A percentile compares a stretch with the other conserved stretches of the same genome.
phyloP scores from a whole-genome alignment of 2,329 filamentous ascomycete species.

The Helotiales sp. region DNA sequence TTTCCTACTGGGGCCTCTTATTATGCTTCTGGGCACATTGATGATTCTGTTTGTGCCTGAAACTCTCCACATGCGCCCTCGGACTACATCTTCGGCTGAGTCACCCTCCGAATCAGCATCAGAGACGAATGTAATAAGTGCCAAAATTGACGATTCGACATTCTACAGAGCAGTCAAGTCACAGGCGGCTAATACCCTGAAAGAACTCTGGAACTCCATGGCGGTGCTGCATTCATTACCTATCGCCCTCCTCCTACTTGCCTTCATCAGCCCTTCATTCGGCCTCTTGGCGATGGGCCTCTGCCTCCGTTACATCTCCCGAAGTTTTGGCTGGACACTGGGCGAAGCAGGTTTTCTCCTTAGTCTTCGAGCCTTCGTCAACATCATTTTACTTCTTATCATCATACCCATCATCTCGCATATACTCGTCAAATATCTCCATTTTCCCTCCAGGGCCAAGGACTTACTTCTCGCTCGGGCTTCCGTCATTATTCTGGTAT shows the following conservation, averaged over 20 bases:
- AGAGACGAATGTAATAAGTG: neutral
- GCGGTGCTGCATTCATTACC: conserved; percentile 36
- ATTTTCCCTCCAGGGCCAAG: conserved; percentile 31
- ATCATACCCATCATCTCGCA: conserved; percentile 36
- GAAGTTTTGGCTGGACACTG: conserved; percentile 37
- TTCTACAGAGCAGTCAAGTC: conserved; percentile 21
- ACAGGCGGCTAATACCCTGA: conserved; percentile 25
- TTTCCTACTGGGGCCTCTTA: conserved; percentile 28
- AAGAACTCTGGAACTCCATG: conserved; percentile 29
- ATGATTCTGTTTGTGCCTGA: conserved; percentile 42
- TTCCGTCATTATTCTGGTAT: conserved; percentile 30
- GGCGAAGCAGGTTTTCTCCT: conserved; percentile 34
- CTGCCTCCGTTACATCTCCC: conserved; percentile 39
- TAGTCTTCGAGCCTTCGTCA: conserved; percentile 38
- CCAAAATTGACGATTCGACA: neutral
- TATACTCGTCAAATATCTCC: conserved; percentile 26
- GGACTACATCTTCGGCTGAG: conserved; percentile 9
- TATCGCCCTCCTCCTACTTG: conserved; percentile 41
- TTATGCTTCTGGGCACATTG: conserved; percentile 28
- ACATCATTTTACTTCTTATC: conserved; percentile 35
- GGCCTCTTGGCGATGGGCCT: conserved; percentile 27
- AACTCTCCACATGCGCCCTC: conserved; percentile 37
- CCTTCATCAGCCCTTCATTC: conserved; percentile 34
- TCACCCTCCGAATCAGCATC: conserved; percentile 15
- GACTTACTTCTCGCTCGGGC: conserved; percentile 37